These are phyloP conservation scores for Xerocomus potaroensis DNA, from an alignment of 768 basidiomycete species.

Conservation along the genomic window DNA sequence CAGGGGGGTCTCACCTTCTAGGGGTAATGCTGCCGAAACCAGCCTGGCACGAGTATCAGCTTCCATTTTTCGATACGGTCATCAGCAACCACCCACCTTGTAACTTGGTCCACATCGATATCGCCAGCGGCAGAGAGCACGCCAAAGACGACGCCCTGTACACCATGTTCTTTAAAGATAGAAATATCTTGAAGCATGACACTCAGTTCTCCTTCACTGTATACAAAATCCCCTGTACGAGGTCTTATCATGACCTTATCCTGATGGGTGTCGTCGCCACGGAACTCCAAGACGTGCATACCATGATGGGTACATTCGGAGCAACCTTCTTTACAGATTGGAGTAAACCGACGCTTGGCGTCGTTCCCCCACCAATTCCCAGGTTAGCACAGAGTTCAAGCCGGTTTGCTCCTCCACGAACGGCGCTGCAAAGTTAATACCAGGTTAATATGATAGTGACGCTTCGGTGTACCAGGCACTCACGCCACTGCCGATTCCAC, in stretches of 20 bases:
- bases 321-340: slow-evolving; percentile 47
- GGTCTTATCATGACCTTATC: slow-evolving; percentile 76
- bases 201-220: slow-evolving; percentile 57
- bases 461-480: slow-evolving; percentile 20
- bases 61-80: not conserved
- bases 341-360: slow-evolving; percentile 74
- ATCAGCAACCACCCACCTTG: slow-evolving; percentile 31
- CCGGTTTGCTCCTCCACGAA: slow-evolving; percentile 66
- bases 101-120: slow-evolving; percentile 57
- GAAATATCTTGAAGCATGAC: slow-evolving; percentile 75
- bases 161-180: slow-evolving; percentile 51
- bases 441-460: slow-evolving; percentile 1
- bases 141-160: slow-evolving; percentile 67
- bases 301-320: slow-evolving; percentile 64
- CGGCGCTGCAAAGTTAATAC: slow-evolving; percentile 45
- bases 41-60: slow-evolving; percentile 36
- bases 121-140: slow-evolving; percentile 52
- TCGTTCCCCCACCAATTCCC: slow-evolving; percentile 71
- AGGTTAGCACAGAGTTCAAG: slow-evolving; percentile 69
- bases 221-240: slow-evolving; percentile 74
- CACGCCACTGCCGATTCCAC: slow-evolving; percentile 66
- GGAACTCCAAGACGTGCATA: slow-evolving; percentile 35
- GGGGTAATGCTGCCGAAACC: slow-evolving; percentile 50
- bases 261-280: not conserved
- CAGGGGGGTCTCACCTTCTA: slow-evolving; percentile 50